phyloP scores from a whole-genome alignment of 2,329 filamentous ascomycete species.

The Alternaria infectoria region DNA sequence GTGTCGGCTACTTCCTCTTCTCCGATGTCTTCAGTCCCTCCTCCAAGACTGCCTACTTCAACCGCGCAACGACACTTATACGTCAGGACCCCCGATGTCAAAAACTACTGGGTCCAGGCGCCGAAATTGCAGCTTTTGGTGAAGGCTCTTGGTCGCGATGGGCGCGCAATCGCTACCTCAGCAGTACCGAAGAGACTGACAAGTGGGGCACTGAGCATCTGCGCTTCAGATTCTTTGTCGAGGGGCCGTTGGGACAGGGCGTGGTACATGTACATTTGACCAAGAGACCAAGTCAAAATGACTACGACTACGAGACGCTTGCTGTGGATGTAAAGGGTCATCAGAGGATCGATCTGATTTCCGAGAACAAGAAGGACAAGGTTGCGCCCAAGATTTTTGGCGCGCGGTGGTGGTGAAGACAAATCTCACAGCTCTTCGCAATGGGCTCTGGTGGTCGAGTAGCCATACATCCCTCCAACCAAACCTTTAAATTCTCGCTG shows the following conservation, averaged over 20 bases:
- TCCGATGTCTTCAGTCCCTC: slow-evolving; percentile 59
- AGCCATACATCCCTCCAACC: not conserved
- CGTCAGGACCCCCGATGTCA: slow-evolving; percentile 74
- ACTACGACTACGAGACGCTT: slow-evolving; percentile 80
- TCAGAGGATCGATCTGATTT: slow-evolving; percentile 53
- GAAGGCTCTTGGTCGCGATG: slow-evolving; percentile 83
- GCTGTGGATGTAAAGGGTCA: slow-evolving; percentile 78
- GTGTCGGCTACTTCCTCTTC: slow-evolving; percentile 62
- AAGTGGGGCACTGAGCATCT: slow-evolving; percentile 78
- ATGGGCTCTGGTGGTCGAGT: not conserved
- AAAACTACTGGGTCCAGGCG: slow-evolving; percentile 73
- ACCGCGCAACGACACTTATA: slow-evolving; percentile 81
- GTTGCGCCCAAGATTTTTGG: slow-evolving; percentile 47
- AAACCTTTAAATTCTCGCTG: not conserved
- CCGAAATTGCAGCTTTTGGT: slow-evolving; percentile 80
- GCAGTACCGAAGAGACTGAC: slow-evolving; percentile 72
- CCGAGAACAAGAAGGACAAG: slow-evolving; percentile 33
- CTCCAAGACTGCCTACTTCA: slow-evolving; percentile 87
- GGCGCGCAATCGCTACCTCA: slow-evolving; percentile 68
- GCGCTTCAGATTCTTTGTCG: slow-evolving; percentile 82
- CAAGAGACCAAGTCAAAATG: slow-evolving; percentile 66
- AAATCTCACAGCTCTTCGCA: not conserved
- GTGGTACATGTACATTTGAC: slow-evolving; percentile 80
- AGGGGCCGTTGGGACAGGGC: slow-evolving; percentile 76
- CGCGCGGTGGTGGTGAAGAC: slow-evolving; percentile 42